Percentiles rank a stretch among this genome's conserved stretches.
Evolutionary conservation across 768 basidiomycete species (phyloP).

Genomic region (Rhodosporidiobolus odoratus): DNA sequence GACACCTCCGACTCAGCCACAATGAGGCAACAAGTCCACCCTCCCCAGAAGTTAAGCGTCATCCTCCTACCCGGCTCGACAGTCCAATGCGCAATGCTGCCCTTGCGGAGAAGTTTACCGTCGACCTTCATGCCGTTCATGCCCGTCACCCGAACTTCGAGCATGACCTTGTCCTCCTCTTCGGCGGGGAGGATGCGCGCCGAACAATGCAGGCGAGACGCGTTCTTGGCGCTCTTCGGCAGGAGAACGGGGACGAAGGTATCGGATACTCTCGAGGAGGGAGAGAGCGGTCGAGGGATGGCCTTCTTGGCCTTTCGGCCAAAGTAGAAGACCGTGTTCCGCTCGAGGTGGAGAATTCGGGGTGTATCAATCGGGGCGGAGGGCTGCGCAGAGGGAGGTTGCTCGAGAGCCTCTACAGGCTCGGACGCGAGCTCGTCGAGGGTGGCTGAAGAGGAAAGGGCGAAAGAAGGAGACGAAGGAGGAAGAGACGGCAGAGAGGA

Average conservation of each 20-base stretch:
- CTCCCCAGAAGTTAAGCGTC: constrained; percentile 28
- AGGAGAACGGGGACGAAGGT: constrained; percentile 24
- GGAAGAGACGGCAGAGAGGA: constrained; percentile 7
- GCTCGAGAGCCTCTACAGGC: not conserved
- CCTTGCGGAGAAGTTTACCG: constrained; percentile 19
- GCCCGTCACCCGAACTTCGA: constrained; percentile 30
- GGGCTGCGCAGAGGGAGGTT: not conserved
- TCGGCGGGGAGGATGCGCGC: constrained; percentile 6
- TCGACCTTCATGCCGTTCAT: constrained; percentile 38
- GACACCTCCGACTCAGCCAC: constrained; percentile 11
- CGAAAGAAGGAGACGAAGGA: constrained; percentile 26
- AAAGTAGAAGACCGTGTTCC: constrained; percentile 26
- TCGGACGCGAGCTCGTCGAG: not conserved
- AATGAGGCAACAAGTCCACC: constrained; percentile 24
- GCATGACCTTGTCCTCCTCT: not conserved
- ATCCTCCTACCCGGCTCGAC: not conserved
- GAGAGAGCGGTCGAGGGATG: not conserved
- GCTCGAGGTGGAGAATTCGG: constrained; percentile 11
- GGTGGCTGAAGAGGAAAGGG: not conserved
- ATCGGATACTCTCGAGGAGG: not conserved
- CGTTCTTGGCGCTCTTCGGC: constrained; percentile 33
- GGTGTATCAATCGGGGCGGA: constrained; percentile 6
- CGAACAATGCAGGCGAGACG: constrained; percentile 33
- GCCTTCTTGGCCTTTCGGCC: constrained; percentile 36
- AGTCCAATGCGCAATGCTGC: constrained; percentile 2